Evolutionary conservation across 768 basidiomycete species (phyloP).

Genomic region (Rhodotorula paludigena): DNA sequence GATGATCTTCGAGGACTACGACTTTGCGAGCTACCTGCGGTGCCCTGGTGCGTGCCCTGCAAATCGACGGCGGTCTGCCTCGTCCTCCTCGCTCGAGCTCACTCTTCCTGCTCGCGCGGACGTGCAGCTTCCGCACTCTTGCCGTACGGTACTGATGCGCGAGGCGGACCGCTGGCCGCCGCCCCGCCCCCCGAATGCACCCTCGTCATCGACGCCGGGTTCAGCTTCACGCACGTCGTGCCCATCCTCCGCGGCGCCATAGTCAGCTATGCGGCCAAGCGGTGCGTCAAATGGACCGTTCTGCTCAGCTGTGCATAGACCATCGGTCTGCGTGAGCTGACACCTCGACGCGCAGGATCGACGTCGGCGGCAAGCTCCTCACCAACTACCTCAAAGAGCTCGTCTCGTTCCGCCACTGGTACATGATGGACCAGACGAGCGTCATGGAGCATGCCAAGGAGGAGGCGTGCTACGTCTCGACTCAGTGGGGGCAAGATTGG

Average conservation of each 20-base stretch:
- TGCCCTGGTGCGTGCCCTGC: conserved; percentile 63
- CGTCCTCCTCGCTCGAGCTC: not conserved
- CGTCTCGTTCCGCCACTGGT: conserved; percentile 91
- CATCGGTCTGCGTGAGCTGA: not conserved
- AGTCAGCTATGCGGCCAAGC: conserved; percentile 73
- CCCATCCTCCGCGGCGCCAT: conserved; percentile 71
- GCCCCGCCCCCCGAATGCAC: conserved; percentile 63
- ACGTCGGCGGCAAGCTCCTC: conserved; percentile 88
- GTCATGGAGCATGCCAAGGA: conserved; percentile 93
- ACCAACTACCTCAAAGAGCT: conserved; percentile 94
- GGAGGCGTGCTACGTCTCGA: conserved; percentile 77
- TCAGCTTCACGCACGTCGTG: conserved; percentile 88
- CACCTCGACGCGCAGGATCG: conserved; percentile 58
- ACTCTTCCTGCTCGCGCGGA: not conserved
- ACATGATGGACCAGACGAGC: conserved; percentile 95
- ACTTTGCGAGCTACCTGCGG: conserved; percentile 74
- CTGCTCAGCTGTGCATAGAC: not conserved
- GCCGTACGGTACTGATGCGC: conserved; percentile 57
- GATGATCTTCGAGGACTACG: conserved; percentile 94
- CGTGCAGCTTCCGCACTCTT: conserved; percentile 70
- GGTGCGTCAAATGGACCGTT: no score
- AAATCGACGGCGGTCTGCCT: no score
- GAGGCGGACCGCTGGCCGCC: not conserved
- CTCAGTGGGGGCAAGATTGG: conserved; percentile 63
- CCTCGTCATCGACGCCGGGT: conserved; percentile 81